Evolutionary conservation across 805 yeast genomes (phyloP).

Genomic region (Isabelozyma heimii): DNA sequence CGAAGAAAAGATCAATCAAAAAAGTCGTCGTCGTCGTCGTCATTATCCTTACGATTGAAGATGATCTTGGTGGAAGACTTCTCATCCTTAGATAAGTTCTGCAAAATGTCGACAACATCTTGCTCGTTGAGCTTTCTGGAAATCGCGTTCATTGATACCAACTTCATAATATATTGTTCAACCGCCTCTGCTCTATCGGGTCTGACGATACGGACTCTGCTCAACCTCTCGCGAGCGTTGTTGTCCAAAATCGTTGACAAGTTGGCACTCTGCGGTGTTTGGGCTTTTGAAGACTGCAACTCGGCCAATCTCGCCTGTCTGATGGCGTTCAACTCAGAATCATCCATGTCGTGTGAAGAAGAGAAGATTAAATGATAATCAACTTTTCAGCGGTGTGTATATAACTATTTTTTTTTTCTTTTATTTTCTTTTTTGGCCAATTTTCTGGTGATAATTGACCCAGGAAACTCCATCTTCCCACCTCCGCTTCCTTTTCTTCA

Average conservation of each 20-base stretch:
- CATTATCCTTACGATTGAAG: conserved; percentile 46
- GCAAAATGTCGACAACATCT: conserved; percentile 79
- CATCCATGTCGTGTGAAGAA: conserved; percentile 57
- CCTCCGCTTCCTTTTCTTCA: not conserved
- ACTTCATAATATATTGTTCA: conserved; percentile 70
- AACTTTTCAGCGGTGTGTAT: not conserved
- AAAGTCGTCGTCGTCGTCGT: conserved; percentile 33
- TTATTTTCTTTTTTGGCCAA: conserved; percentile 1
- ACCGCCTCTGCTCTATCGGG: conserved; percentile 90
- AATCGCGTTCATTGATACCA: conserved; percentile 76
- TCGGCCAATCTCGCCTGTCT: conserved; percentile 91
- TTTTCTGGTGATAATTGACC: too few species aligned
- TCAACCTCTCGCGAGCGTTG: conserved; percentile 81
- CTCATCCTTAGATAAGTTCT: conserved; percentile 76
- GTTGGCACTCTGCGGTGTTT: conserved; percentile 7
- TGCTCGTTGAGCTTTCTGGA: conserved; percentile 71
- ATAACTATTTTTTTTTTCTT: not conserved
- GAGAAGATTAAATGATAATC: not conserved
- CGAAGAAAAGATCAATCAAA: conserved; percentile 17
- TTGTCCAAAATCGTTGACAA: conserved; percentile 75
- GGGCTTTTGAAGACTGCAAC: conserved; percentile 59
- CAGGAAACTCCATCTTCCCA: too few species aligned
- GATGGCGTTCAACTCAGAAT: conserved; percentile 81
- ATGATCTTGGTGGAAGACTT: conserved; percentile 64
- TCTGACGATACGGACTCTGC: conserved; percentile 83